phyloP scores from a whole-genome alignment of 1,284 basidiomycete genomes.

The Microstroma glucosiphilum region DNA sequence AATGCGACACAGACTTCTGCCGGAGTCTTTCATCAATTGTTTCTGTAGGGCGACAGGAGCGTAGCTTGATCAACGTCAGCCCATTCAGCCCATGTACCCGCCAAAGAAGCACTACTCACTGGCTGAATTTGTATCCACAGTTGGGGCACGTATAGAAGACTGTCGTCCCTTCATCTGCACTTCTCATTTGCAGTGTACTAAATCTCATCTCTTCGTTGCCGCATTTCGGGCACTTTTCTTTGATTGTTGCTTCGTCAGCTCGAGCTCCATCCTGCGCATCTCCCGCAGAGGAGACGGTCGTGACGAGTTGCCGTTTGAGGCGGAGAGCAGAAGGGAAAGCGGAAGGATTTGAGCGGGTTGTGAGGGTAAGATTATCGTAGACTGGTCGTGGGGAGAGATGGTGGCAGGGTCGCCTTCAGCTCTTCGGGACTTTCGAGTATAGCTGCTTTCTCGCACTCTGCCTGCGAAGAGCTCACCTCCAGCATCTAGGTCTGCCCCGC shows the following conservation, averaged over 20 bases:
- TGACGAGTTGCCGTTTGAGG: slow-evolving; percentile 78
- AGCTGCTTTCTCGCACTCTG: slow-evolving; percentile 44
- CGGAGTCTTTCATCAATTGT: too few species aligned
- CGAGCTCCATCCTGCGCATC: slow-evolving; percentile 11
- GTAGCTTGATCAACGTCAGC: too few species aligned
- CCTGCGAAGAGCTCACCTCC: slow-evolving; percentile 26
- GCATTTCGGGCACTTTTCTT: slow-evolving; percentile 86
- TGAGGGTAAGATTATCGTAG: slow-evolving; percentile 84
- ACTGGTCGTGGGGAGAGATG: slow-evolving; percentile 56
- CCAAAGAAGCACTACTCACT: slow-evolving; percentile 14
- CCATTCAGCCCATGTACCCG: too few species aligned
- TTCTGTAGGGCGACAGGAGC: too few species aligned
- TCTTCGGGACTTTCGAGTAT: neutral
- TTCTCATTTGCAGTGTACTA: slow-evolving; percentile 53
- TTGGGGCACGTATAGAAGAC: slow-evolving; percentile 51
- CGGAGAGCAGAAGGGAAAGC: slow-evolving; percentile 85
- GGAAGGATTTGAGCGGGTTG: slow-evolving; percentile 81
- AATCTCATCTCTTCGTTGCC: slow-evolving; percentile 56
- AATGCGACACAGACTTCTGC: too few species aligned
- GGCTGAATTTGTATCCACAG: slow-evolving; percentile 50
- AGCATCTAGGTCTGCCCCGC: slow-evolving; percentile 70
- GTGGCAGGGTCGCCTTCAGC: slow-evolving; percentile 1
- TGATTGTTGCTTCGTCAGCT: slow-evolving; percentile 59
- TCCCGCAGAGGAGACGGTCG: slow-evolving; percentile 49
- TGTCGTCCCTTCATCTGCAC: slow-evolving; percentile 52